Evolutionary conservation across 108 stramenopile genomes (phyloP), one percentile per base, ranked within the genome.

Genomic region (Nannochloropsis oceanica): DNA sequence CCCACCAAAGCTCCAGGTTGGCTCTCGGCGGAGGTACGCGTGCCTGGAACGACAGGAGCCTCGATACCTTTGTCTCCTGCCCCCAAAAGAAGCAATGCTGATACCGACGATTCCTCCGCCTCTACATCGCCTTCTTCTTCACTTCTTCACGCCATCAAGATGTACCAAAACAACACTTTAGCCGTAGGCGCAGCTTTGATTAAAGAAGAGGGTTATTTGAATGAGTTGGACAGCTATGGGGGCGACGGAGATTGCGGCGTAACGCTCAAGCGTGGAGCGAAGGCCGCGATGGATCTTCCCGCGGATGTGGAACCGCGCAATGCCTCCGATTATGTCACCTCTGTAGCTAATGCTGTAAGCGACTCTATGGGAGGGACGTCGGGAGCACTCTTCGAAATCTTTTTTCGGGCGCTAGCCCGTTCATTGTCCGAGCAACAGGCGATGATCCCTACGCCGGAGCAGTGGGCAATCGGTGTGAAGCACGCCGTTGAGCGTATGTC

Each of bases 231-330:
- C 87, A 26, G 81, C 42, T 96, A 96, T 84, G 96, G 96, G 9
- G 99, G 99, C 11, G 99, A 99, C 85, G 97, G 97, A 13, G 99
- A 99, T 85, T 97, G 97, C 90, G 99, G 99, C 3, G 93, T 93
- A 13, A 97, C 97, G 24, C 95, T 98, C 92, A 91, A 94, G 88
- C 93, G 95, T 43, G 99, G 97, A 42, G 97, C 96, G 22, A 91
- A 91, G 80, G 94, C 95, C 81, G 44, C 96, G 12, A 79, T 89
- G 44, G 26, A 43, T 12, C 26, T 34, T 44, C 50, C 79, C 20
- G 80, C 81, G 84, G 81, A 26, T 44, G n/a, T 79, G 73, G 22
- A 79, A 20, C 44, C 20, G 3, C 84, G 27, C n/a, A 25, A 26
- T 84, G 25, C 43, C 11, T 79, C 27, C 20, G 11, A n/a, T 25